These are phyloP conservation scores for Lepiota brunneoincarnata DNA, from an alignment of 768 basidiomycete genomes.

Conservation along the genomic window DNA sequence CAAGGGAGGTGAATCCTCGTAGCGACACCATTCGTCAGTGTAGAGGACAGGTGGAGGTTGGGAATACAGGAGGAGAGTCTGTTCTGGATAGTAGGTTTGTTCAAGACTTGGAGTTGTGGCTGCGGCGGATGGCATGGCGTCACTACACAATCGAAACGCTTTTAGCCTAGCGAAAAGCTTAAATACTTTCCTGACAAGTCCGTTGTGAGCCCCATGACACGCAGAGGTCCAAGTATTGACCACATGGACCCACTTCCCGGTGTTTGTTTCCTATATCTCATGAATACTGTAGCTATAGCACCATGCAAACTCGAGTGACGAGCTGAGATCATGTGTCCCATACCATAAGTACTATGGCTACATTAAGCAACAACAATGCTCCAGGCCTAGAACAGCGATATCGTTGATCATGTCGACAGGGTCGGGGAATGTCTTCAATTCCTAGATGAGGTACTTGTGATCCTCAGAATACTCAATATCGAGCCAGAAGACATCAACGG, in stretches of 20 bases:
- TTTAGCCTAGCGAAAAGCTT: too few species aligned
- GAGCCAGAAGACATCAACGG: conserved; percentile 95
- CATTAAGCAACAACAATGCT: conserved; percentile 38
- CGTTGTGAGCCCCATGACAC: too few species aligned
- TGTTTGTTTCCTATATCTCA: too few species aligned
- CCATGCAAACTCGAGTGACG: too few species aligned
- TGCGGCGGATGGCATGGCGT: too few species aligned
- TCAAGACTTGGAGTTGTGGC: not conserved
- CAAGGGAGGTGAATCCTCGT: not conserved
- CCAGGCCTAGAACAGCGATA: conserved; percentile 81
- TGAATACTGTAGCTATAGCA: not conserved
- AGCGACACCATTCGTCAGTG: not conserved
- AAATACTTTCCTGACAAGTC: too few species aligned
- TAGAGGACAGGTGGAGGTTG: not conserved
- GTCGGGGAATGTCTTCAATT: conserved; percentile 88
- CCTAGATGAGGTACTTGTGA: conserved; percentile 98
- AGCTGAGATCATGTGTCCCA: too few species aligned
- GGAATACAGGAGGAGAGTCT: not conserved
- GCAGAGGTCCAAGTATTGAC: too few species aligned
- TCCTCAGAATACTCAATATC: conserved; percentile 95
- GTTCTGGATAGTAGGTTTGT: not conserved
- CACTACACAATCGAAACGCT: too few species aligned
- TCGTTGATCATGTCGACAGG: conserved; percentile 92
- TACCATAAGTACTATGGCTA: too few species aligned
- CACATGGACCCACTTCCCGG: too few species aligned